phyloP scores from a whole-genome alignment of 1,284 basidiomycete species.

The Ceratobasidium sp. region DNA sequence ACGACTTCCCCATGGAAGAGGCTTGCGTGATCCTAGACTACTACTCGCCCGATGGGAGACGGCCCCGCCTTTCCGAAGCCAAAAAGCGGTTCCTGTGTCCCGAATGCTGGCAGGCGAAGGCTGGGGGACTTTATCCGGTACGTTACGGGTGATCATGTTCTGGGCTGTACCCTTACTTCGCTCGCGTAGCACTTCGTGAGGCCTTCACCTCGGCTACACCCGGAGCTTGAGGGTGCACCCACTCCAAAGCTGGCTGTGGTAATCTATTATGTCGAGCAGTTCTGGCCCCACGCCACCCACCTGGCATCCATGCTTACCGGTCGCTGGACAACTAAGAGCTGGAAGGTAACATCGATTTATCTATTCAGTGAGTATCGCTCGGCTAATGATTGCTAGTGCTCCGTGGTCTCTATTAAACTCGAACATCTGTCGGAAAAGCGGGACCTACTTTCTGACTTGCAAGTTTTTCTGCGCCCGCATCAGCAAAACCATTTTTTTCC shows the following conservation, averaged over 20 bases:
- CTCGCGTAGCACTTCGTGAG: neutral
- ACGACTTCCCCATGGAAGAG: neutral
- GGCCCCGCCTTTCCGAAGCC: neutral
- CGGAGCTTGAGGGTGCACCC: neutral
- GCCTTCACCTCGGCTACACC: neutral
- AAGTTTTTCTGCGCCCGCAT: neutral
- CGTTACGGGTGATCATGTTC: neutral
- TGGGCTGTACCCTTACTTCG: neutral
- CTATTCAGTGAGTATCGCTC: neutral
- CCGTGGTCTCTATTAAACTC: slow-evolving; percentile 8
- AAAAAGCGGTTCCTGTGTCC: slow-evolving; percentile 2
- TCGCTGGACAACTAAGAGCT: neutral
- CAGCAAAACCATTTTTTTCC: too few relatives aligned
- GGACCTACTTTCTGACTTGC: neutral
- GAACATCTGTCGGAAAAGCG: slow-evolving; percentile 1
- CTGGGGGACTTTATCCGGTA: neutral
- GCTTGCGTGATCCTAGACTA: slow-evolving; percentile 19
- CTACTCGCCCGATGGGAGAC: neutral
- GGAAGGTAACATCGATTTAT: neutral
- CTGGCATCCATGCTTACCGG: neutral
- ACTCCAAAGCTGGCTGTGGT: slow-evolving; percentile 1
- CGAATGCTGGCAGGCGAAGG: neutral
- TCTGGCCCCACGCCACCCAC: slow-evolving; percentile 24
- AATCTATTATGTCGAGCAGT: slow-evolving; percentile 25
- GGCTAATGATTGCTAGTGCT: neutral